Evolutionary conservation across 2,329 filamentous ascomycete genomes (phyloP).

Genomic region (Xylaria sp.): DNA sequence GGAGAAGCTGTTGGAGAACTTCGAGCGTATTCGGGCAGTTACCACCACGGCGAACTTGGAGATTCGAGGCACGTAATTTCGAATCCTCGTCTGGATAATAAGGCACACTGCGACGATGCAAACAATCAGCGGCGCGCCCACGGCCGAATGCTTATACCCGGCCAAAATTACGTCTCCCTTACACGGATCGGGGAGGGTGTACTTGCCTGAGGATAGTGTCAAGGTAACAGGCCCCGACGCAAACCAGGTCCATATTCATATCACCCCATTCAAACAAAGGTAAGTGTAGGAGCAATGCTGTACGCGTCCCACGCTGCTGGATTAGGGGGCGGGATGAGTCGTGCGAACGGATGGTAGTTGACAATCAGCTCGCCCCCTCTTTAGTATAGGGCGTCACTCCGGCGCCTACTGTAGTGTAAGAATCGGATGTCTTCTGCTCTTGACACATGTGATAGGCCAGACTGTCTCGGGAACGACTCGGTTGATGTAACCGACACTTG

Average conservation of each 20-base stretch:
- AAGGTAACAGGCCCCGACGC: conserved; percentile 75
- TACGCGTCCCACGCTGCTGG: conserved; percentile 27
- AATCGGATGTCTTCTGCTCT: conserved; percentile 3
- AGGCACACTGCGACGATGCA: conserved; percentile 63
- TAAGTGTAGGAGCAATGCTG: conserved; percentile 12
- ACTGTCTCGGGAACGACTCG: neutral
- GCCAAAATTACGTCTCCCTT: neutral
- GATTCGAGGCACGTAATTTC: conserved; percentile 73
- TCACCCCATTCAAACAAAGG: conserved; percentile 9
- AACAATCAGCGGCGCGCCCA: conserved; percentile 30
- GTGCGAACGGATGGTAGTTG: conserved; percentile 11
- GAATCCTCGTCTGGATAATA: conserved; percentile 76
- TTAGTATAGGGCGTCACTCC: conserved; percentile 9
- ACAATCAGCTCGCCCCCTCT: neutral
- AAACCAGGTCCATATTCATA: conserved; percentile 67
- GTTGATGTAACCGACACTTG: conserved; percentile 16
- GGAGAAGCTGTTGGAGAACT: conserved; percentile 73
- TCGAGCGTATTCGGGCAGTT: conserved; percentile 79
- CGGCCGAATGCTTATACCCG: neutral
- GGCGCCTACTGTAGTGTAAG: conserved; percentile 2
- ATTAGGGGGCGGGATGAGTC: conserved; percentile 16
- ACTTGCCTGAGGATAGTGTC: conserved; percentile 75
- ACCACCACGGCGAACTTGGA: conserved; percentile 73
- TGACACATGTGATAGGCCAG: conserved; percentile 11
- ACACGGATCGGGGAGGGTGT: conserved; percentile 3